These are phyloP conservation scores for Luffa aegyptiaca DNA, from an alignment of 306 rosid species.

Conservation along the genomic window DNA sequence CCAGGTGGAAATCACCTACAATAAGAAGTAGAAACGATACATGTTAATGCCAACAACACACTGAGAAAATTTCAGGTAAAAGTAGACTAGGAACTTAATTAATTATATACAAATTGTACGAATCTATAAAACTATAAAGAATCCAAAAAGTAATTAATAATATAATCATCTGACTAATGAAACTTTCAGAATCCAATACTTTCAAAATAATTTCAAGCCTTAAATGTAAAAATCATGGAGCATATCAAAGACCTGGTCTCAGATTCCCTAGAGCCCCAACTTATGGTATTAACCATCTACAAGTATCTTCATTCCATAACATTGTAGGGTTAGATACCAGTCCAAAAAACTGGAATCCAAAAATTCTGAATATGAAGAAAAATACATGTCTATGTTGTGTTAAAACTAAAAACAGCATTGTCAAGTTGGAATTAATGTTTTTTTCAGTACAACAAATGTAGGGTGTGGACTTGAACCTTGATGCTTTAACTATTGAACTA, in stretches of 20 bases:
- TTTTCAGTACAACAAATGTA: background rate
- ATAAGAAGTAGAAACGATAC: background rate
- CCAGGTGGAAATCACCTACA: slow-evolving; percentile 5
- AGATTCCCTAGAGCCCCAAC: background rate
- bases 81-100: background rate
- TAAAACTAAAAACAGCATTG: background rate
- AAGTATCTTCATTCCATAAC: background rate
- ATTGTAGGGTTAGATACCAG: background rate
- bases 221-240: background rate
- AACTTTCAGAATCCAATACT: background rate
- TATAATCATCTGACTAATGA: background rate
- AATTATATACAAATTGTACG: background rate
- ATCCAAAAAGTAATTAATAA: background rate
- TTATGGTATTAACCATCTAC: background rate
- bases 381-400: background rate
- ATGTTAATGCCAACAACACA: background rate
- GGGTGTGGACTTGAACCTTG: background rate
- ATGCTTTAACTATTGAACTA: too few relatives aligned
- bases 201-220: background rate
- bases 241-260: background rate
- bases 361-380: background rate
- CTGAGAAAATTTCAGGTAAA: background rate
- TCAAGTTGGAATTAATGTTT: background rate
- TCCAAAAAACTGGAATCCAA: background rate
- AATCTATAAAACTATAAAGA: background rate